These are phyloP conservation scores for Candida insectalens DNA, from an alignment of 805 yeast species.

Conservation along the genomic window DNA sequence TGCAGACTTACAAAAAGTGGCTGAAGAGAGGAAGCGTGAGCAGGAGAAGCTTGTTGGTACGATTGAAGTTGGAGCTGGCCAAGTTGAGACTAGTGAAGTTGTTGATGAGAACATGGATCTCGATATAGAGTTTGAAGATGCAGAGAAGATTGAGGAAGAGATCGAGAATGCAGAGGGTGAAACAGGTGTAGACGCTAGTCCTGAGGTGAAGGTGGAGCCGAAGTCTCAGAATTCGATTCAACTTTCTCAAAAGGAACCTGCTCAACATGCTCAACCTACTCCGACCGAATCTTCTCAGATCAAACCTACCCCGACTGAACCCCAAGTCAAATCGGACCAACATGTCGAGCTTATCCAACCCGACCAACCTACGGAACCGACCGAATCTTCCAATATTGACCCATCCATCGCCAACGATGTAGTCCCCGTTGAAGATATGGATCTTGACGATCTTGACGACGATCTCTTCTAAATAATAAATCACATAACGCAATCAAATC, in stretches of 20 bases:
- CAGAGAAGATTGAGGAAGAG: conserved; percentile 7
- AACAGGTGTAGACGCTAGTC: conserved; percentile 1
- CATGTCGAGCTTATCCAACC: background rate
- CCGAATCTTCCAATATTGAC: too few relatives aligned
- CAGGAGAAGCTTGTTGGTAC: conserved; percentile 9
- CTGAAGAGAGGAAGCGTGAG: background rate
- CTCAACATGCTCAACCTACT: too few relatives aligned
- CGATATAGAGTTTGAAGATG: conserved; percentile 18
- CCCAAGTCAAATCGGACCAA: background rate
- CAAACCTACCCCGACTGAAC: background rate
- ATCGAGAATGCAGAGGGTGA: conserved; percentile 1
- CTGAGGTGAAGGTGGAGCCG: conserved; percentile 3
- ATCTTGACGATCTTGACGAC: too few relatives aligned
- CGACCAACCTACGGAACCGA: background rate
- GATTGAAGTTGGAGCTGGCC: conserved; percentile 17
- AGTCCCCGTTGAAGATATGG: too few relatives aligned
- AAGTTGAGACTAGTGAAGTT: conserved; percentile 10
- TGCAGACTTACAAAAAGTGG: conserved; percentile 11
- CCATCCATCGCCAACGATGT: too few relatives aligned
- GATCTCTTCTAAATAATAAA: too few relatives aligned
- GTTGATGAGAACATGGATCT: conserved; percentile 23
- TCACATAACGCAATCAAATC: too few relatives aligned
- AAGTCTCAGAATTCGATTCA: conserved; percentile 4
- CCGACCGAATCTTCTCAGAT: too few relatives aligned
- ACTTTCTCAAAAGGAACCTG: too few relatives aligned